phyloP scores from a whole-genome alignment of 1,284 basidiomycete species.

The Trichosporon asahii region DNA sequence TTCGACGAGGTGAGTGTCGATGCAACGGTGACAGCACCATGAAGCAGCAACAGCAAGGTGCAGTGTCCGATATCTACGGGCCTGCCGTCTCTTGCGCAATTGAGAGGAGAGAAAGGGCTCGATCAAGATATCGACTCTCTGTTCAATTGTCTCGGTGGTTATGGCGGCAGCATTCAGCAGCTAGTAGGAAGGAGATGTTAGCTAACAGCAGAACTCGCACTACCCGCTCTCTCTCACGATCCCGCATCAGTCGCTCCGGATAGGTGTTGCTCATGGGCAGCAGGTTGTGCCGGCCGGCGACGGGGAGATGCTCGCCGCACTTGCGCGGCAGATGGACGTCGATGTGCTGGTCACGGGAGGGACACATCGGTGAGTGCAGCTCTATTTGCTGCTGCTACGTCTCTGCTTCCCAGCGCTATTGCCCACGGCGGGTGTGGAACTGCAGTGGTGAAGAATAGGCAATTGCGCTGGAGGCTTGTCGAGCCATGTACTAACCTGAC shows the following conservation, averaged over 20 bases:
- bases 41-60: too few species aligned
- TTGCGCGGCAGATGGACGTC: slow-evolving; percentile 94
- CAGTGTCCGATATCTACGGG: too few species aligned
- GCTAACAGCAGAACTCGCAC: slow-evolving; percentile 45
- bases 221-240: slow-evolving; percentile 82
- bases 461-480: too few species aligned
- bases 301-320: slow-evolving; percentile 76
- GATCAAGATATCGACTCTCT: too few species aligned
- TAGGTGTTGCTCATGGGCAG: slow-evolving; percentile 92
- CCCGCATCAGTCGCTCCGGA: slow-evolving; percentile 71
- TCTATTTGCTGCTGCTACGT: not conserved
- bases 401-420: too few species aligned
- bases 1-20: slow-evolving; percentile 75
- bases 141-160: too few species aligned
- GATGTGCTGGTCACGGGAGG: slow-evolving; percentile 92
- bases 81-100: too few species aligned
- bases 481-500: slow-evolving; percentile 9
- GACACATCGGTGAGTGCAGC: slow-evolving; percentile 74
- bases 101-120: too few species aligned
- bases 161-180: too few species aligned
- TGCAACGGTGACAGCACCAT: too few species aligned
- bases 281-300: slow-evolving; percentile 92
- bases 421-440: too few species aligned
- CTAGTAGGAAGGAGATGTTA: too few species aligned
- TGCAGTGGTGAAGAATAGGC: not conserved